These are phyloP conservation scores for Sporothrix pseudoabietina DNA, from an alignment of 2,329 filamentous ascomycete species.

Conservation along the genomic window DNA sequence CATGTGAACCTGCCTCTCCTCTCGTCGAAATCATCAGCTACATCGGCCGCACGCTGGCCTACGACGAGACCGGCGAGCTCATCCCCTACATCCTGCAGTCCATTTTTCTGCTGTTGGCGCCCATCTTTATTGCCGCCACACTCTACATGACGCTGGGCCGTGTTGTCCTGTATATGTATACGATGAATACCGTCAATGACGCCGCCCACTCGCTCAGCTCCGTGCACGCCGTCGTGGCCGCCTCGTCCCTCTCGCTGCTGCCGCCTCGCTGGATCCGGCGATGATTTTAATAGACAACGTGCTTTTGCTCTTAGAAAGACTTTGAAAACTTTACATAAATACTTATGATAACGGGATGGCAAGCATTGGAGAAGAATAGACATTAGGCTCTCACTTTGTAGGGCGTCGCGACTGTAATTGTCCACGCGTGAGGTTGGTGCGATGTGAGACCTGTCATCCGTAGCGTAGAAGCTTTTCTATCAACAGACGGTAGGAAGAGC, in stretches of 20 bases:
- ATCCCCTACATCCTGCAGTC: constrained; percentile 48
- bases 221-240: not conserved
- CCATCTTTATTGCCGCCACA: constrained; percentile 52
- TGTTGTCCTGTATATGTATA: constrained; percentile 44
- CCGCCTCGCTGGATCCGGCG: constrained; percentile 41
- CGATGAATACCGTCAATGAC: constrained; percentile 36
- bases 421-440: not conserved
- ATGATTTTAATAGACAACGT: not conserved
- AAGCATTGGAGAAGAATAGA: not conserved
- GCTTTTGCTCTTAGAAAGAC: not conserved
- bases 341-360: not conserved
- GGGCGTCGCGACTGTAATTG: not conserved
- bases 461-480: not conserved
- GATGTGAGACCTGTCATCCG: not conserved
- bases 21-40: constrained; percentile 31
- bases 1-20: constrained; percentile 31
- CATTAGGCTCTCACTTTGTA: not conserved
- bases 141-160: constrained; percentile 56
- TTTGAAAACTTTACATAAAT: not conserved
- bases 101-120: constrained; percentile 50
- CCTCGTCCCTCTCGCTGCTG: not conserved
- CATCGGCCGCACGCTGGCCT: constrained; percentile 35
- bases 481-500: not conserved
- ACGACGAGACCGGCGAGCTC: constrained; percentile 40
- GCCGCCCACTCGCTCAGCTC: constrained; percentile 8